Base-by-base conservation (phyloP, 2,329 filamentous ascomycete genomes). In the Raffaelea deltoideospora region DNA sequence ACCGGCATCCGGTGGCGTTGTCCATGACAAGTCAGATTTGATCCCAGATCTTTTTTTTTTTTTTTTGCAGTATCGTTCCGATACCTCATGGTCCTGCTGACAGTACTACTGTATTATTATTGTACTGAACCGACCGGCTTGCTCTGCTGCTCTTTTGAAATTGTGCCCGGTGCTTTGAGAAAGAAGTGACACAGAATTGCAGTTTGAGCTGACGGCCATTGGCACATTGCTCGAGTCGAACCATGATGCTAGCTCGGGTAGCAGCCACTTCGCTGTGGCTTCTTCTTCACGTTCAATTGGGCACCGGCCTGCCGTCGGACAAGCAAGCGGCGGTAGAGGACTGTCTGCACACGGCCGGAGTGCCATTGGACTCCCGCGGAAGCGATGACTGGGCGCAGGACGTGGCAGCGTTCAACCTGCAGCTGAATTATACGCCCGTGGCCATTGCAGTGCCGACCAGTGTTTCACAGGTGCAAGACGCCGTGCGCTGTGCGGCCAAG, bases 401-500 rank as follows among this genome's bases (percentile, higher is more conserved):
- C 19, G 45, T 43, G 10, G 38, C 42, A 2, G 43, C 51, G 3
- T 54, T 52, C 42, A 54, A 53, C 39, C 43, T 43, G n/a, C 40
- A 49, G 6, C 40, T 52, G 10, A 38, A 30, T 3, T 51, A 48
- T 39, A 21, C 29, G 18, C 65, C 65, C 0, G 52, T 53, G 6
- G 59, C 58, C n/a, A 59, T 69, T 20, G 59, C 60, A 0, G 49
- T 59, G 1, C 62, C 64, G 1, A 54, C 47, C 4, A 63, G 56
- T 3, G 47, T 51, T 31, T 49, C 60, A 35, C 58, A 68, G 36
- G 53, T 69, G 5, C 60, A 61, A 33, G 56, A 59, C 38, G 61
- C 63, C 7, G 60, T 71, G 6, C 45, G 51, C 5, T 69, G 65
- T 44, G 66, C 62, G 24, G 49, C 47, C 7, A 42, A 56, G 40